phyloP scores from a whole-genome alignment of 805 yeast species.

The Cyberlindnera bimundalis region DNA sequence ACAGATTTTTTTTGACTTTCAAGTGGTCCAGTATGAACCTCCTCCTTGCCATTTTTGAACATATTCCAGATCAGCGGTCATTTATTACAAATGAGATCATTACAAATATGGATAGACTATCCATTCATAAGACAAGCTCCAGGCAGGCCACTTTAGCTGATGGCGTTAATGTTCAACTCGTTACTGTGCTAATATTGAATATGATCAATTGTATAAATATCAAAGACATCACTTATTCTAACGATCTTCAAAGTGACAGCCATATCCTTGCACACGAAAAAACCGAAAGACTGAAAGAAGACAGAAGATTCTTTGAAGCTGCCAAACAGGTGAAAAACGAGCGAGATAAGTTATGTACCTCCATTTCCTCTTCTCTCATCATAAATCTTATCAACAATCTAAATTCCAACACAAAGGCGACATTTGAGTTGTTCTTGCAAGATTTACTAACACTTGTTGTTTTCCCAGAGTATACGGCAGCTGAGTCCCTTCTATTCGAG shows the following conservation, averaged over 20 bases:
- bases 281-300: conserved; percentile 15
- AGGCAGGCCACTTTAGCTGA: conserved; percentile 41
- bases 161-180: conserved; percentile 48
- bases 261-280: conserved; percentile 12
- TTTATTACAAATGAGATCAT: conserved; percentile 62
- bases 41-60: conserved; percentile 26
- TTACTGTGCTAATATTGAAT: conserved; percentile 43
- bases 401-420: conserved; percentile 31
- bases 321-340: conserved; percentile 5
- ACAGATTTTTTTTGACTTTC: conserved; percentile 20
- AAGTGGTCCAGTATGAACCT: conserved; percentile 20
- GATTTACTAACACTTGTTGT: conserved; percentile 52
- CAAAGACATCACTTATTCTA: conserved; percentile 13
- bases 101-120: conserved; percentile 45
- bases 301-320: conserved; percentile 7
- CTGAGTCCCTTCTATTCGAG: conserved; percentile 47
- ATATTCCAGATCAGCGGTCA: conserved; percentile 46
- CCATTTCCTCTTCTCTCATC: conserved; percentile 19
- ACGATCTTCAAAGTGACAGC: conserved; percentile 12
- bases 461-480: conserved; percentile 60
- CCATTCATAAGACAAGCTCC: conserved; percentile 41
- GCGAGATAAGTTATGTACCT: conserved; percentile 7
- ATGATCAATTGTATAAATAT: conserved; percentile 39
- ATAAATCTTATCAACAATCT: conserved; percentile 31
- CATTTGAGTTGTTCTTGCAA: conserved; percentile 50